Evolutionary conservation across 495 filamentous ascomycete species (phyloP).

Genomic region (Penicillium paxilli): DNA sequence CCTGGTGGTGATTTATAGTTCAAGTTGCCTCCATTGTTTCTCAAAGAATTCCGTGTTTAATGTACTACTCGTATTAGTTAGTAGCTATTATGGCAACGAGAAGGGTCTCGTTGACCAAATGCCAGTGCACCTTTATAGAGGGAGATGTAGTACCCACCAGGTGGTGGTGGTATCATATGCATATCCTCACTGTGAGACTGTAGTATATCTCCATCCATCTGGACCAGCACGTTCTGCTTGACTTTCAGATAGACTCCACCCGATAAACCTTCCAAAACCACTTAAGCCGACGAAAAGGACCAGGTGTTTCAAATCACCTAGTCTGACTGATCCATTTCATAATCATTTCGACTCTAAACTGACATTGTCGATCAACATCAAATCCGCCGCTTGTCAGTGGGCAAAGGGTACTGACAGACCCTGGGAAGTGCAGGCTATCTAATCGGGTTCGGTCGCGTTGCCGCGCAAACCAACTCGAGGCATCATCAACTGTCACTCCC

Average conservation of each 20-base stretch:
- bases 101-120: too few species aligned
- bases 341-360: not conserved
- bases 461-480: constrained; percentile 35
- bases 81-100: too few species aligned
- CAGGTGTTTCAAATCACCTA: not conserved
- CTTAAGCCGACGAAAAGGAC: not conserved
- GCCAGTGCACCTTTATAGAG: too few species aligned
- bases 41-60: too few species aligned
- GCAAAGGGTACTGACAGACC: too few species aligned
- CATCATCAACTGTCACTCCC: constrained; percentile 24
- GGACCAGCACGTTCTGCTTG: not conserved
- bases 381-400: not conserved
- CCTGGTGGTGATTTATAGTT: too few species aligned
- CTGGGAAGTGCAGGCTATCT: constrained; percentile 10
- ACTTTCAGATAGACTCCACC: not conserved
- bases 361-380: not conserved
- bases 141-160: too few species aligned
- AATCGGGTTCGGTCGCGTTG: constrained; percentile 31
- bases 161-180: too few species aligned
- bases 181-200: too few species aligned
- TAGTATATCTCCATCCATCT: not conserved
- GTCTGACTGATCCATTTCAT: too few species aligned
- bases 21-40: too few species aligned
- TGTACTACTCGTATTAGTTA: too few species aligned
- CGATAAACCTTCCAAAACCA: not conserved